Percentiles rank a stretch among this genome's conserved stretches.
These are phyloP conservation scores for Turritis glabra DNA, from an alignment of 345 rosid genomes.

Conservation along the genomic window DNA sequence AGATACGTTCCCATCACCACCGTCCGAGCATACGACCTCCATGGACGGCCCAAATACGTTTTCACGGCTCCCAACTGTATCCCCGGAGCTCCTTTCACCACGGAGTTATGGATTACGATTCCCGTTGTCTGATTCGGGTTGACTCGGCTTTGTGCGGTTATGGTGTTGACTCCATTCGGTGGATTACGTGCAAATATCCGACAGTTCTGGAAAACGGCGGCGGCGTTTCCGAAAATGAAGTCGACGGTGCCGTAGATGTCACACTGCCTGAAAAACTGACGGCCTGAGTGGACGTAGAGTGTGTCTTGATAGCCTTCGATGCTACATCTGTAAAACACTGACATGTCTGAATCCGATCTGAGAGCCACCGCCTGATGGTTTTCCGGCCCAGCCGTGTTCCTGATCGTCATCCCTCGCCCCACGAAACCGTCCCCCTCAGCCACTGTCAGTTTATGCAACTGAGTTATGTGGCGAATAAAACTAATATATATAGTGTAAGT, in stretches of 20 bases:
- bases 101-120: constrained; percentile 50
- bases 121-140: constrained; percentile 52
- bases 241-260: constrained; percentile 53
- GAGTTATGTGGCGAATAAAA: not conserved
- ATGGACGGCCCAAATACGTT: constrained; percentile 54
- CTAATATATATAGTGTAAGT: not conserved
- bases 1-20: constrained; percentile 46
- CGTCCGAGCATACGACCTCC: constrained; percentile 46
- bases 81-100: constrained; percentile 41
- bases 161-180: constrained; percentile 30
- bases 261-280: constrained; percentile 58
- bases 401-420: constrained; percentile 50
- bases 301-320: constrained; percentile 64
- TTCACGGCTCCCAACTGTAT: constrained; percentile 33
- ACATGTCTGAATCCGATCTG: constrained; percentile 56
- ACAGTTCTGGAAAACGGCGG: constrained; percentile 49
- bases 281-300: constrained; percentile 50
- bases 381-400: constrained; percentile 59
- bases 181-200: constrained; percentile 45
- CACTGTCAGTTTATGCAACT: constrained; percentile 35
- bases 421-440: constrained; percentile 52
- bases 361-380: constrained; percentile 64
- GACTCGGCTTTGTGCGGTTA: constrained; percentile 48
- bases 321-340: constrained; percentile 54
- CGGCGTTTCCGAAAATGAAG: constrained; percentile 57